A percentile compares a stretch with the other conserved stretches of the same genome.
These are phyloP conservation scores for Talaromyces sp. DNA, from an alignment of 2,329 filamentous ascomycete species.

Conservation along the genomic window DNA sequence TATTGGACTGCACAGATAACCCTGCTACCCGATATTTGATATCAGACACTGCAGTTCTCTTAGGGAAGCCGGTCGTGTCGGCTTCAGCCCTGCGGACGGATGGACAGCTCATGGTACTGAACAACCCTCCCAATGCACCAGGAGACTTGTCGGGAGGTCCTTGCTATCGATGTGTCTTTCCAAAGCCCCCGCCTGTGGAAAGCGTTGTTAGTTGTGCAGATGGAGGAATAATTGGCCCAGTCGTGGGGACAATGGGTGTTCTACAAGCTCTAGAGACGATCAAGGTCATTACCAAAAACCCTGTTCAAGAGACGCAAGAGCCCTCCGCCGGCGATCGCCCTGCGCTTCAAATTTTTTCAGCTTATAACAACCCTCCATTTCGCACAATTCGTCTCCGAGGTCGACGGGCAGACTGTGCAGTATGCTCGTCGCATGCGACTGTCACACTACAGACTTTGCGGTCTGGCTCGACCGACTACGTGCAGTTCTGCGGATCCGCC, in stretches of 20 bases:
- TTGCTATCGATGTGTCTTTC: slow-evolving; percentile 93
- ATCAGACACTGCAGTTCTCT: slow-evolving; percentile 79
- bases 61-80: slow-evolving; percentile 74
- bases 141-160: slow-evolving; percentile 62
- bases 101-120: slow-evolving; percentile 84
- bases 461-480: slow-evolving; percentile 70
- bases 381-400: slow-evolving; percentile 69
- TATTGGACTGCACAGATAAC: slow-evolving; percentile 94
- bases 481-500: slow-evolving; percentile 72
- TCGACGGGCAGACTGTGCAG: slow-evolving; percentile 65
- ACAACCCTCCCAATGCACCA: slow-evolving; percentile 63
- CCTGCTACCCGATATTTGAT: slow-evolving; percentile 88
- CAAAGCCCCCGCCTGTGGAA: slow-evolving; percentile 75
- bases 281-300: slow-evolving; percentile 61
- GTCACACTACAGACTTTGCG: slow-evolving; percentile 60
- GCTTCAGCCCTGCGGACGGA: slow-evolving; percentile 85
- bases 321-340: slow-evolving; percentile 11
- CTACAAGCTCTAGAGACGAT: slow-evolving; percentile 86
- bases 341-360: slow-evolving; percentile 39
- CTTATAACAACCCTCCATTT: slow-evolving; percentile 50
- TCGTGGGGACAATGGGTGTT: slow-evolving; percentile 89
- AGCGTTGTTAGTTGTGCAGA: slow-evolving; percentile 84
- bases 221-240: slow-evolving; percentile 84
- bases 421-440: slow-evolving; percentile 61
- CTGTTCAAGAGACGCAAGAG: slow-evolving; percentile 14